Percentiles rank a stretch among this genome's conserved stretches.
These are phyloP conservation scores for Cordyceps cateniannulata DNA, from an alignment of 2,329 filamentous ascomycete genomes.

Conservation along the genomic window DNA sequence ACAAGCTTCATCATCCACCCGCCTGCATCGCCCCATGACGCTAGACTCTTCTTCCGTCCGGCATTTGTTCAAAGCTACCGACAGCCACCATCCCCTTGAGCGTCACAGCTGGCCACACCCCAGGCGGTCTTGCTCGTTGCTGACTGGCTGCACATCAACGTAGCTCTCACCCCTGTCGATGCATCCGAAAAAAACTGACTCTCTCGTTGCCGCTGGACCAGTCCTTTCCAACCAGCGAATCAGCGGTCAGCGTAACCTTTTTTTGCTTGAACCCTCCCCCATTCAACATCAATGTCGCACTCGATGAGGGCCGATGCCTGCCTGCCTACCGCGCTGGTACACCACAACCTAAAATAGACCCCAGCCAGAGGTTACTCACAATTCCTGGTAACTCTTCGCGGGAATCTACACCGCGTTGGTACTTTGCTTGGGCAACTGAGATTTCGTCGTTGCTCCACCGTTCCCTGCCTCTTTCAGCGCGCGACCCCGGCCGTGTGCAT, in stretches of 20 bases:
- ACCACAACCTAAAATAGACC: constrained; percentile 1
- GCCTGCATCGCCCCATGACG: not conserved
- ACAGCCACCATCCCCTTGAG: not conserved
- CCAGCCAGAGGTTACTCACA: not conserved
- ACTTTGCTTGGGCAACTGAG: not conserved
- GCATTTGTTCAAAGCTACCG: not conserved
- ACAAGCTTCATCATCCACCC: not conserved
- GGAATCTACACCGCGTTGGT: not conserved
- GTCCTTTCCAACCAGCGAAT: constrained; percentile 1
- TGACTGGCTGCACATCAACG: constrained; percentile 11
- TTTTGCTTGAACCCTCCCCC: not conserved
- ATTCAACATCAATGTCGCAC: not conserved
- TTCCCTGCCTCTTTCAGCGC: constrained; percentile 7
- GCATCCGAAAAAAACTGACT: constrained; percentile 3
- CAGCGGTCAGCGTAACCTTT: not conserved
- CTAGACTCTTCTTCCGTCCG: not conserved
- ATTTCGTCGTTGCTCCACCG: not conserved
- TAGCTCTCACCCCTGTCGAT: not conserved
- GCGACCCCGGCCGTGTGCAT: not conserved
- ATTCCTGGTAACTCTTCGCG: not conserved
- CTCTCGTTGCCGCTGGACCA: constrained; percentile 11
- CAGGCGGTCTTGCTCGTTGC: not conserved
- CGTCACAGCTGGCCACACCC: not conserved
- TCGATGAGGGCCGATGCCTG: not conserved
- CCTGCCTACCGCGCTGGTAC: not conserved